A percentile compares a stretch with the other conserved stretches of the same genome.
Conservation (phyloP, 2,329 filamentous ascomycete species). For the Aspergillus intermedius region DNA sequence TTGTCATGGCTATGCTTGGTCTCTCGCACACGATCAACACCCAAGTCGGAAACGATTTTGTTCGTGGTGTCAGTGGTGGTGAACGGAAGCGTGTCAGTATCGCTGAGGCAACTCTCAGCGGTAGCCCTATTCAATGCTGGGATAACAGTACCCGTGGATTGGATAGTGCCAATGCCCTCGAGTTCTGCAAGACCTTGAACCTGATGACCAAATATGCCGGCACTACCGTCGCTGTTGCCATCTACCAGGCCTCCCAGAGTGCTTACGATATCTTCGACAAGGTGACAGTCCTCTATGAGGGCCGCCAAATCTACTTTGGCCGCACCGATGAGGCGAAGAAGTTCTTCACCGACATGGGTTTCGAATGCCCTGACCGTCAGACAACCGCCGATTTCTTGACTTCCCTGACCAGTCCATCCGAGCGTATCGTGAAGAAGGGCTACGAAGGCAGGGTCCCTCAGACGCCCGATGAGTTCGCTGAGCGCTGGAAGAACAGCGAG, state of each 20-base stretch:
- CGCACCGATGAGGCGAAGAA: slow-evolving; percentile 52
- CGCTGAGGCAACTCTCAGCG: slow-evolving; percentile 47
- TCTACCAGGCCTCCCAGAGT: slow-evolving; percentile 48
- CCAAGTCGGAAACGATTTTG: slow-evolving; percentile 48
- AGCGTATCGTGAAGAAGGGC: slow-evolving; percentile 52
- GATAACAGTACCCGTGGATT: slow-evolving; percentile 47
- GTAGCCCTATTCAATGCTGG: slow-evolving; percentile 44
- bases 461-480: slow-evolving; percentile 63
- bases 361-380: slow-evolving; percentile 61
- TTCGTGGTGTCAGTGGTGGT: slow-evolving; percentile 58
- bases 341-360: slow-evolving; percentile 66
- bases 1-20: slow-evolving; percentile 41
- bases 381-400: slow-evolving; percentile 68
- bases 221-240: slow-evolving; percentile 49
- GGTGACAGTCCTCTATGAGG: slow-evolving; percentile 65
- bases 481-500: slow-evolving; percentile 49
- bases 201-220: slow-evolving; percentile 45
- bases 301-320: slow-evolving; percentile 72
- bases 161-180: slow-evolving; percentile 51
- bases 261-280: slow-evolving; percentile 63
- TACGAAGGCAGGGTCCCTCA: slow-evolving; percentile 59
- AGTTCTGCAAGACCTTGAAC: slow-evolving; percentile 50
- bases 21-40: slow-evolving; percentile 47
- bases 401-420: slow-evolving; percentile 59
- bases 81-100: slow-evolving; percentile 58